These are phyloP conservation scores for Pontederia crassipes DNA, from an alignment of 176 grass and related monocot species.

Conservation along the genomic window DNA sequence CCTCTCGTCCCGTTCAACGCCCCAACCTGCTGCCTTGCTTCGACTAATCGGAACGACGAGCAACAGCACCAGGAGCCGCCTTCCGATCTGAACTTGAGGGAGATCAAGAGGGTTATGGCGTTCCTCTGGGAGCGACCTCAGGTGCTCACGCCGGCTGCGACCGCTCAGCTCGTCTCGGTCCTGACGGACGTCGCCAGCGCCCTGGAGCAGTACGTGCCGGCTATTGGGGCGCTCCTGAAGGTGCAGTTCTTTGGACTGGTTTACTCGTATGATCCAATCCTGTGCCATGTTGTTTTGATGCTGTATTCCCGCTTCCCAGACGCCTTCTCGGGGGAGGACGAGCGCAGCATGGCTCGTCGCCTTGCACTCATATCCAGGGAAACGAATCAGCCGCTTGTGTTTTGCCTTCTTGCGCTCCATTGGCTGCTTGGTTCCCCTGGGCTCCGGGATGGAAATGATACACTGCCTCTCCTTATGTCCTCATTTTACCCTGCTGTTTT, in stretches of 20 bases:
- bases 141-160: slow-evolving; percentile 53
- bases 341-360: slow-evolving; percentile 34
- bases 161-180: slow-evolving; percentile 46
- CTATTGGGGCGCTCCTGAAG: slow-evolving; percentile 59
- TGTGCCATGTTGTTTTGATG: slow-evolving; percentile 58
- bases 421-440: slow-evolving; percentile 56
- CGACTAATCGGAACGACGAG: not conserved
- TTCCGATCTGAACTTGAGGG: slow-evolving; percentile 67
- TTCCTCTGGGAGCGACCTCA: slow-evolving; percentile 68
- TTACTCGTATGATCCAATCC: slow-evolving; percentile 49
- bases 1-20: slow-evolving; percentile 51
- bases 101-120: slow-evolving; percentile 60
- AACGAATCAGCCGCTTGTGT: slow-evolving; percentile 36
- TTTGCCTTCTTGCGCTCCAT: slow-evolving; percentile 64
- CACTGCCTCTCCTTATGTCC: slow-evolving; percentile 9
- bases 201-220: slow-evolving; percentile 56
- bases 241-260: slow-evolving; percentile 76
- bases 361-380: slow-evolving; percentile 47
- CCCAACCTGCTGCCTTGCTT: slow-evolving; percentile 26
- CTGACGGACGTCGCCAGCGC: slow-evolving; percentile 37
- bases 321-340: slow-evolving; percentile 55
- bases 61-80: slow-evolving; percentile 2
- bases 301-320: slow-evolving; percentile 49
- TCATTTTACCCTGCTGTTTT: slow-evolving; percentile 61
- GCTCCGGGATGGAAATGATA: slow-evolving; percentile 19